A percentile compares a stretch with the other conserved stretches of the same genome.
Evolutionary conservation across 2,329 filamentous ascomycete species (phyloP).

Genomic region (Fusarium abutilonis): DNA sequence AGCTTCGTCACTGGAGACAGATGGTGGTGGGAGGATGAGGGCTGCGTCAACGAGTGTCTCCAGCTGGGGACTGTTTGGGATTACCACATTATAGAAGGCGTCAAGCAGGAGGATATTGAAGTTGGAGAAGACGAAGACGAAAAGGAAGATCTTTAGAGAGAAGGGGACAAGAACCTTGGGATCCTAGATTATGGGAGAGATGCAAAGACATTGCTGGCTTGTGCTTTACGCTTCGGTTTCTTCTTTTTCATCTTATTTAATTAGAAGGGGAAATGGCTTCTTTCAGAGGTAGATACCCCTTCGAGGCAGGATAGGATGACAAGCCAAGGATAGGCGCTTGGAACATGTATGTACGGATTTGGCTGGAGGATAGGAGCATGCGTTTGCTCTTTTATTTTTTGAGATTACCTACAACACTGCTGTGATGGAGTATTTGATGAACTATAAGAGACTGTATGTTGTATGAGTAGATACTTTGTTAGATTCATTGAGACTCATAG

Average conservation of each 20-base stretch:
- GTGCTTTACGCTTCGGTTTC: not conserved
- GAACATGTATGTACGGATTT: constrained; percentile 1
- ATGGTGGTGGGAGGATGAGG: constrained; percentile 72
- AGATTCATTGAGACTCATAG: not conserved
- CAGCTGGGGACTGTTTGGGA: constrained; percentile 66
- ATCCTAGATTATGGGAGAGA: constrained; percentile 2
- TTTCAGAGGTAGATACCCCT: not conserved
- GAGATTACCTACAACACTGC: not conserved
- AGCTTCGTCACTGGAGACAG: constrained; percentile 57
- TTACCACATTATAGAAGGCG: constrained; percentile 65
- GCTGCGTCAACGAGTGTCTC: constrained; percentile 65
- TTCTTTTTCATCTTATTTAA: not conserved
- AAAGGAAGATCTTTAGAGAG: constrained; percentile 1
- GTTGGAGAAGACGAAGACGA: not conserved
- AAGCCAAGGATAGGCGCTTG: not conserved
- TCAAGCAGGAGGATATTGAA: constrained; percentile 54
- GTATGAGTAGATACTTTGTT: not conserved
- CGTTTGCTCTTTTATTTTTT: not conserved
- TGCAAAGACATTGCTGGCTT: constrained; percentile 3
- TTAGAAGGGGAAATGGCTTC: not conserved
- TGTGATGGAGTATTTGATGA: not conserved
- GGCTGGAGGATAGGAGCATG: not conserved
- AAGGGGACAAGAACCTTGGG: not conserved
- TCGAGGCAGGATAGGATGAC: not conserved
- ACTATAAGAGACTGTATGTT: not conserved